A percentile compares a stretch with the other conserved stretches of the same genome.
Evolutionary conservation across 192 early-diverging fungal genomes (phyloP).

Genomic region (Coemansia sp.): DNA sequence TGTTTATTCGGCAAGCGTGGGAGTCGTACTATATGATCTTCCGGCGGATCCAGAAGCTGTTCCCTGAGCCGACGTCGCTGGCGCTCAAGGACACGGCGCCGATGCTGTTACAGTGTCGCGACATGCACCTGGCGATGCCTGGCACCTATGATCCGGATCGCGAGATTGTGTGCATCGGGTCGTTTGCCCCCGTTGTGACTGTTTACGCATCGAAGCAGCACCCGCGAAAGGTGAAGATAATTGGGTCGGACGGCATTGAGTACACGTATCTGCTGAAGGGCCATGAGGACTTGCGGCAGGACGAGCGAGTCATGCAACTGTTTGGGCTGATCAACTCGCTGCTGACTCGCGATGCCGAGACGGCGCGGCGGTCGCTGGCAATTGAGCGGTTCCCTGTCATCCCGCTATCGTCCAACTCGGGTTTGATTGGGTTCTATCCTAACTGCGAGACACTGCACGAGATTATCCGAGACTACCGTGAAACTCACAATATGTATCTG

Average conservation of each 20-base stretch:
- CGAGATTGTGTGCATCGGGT: constrained; percentile 76
- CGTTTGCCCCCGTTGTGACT: constrained; percentile 73
- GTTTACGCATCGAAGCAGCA: constrained; percentile 91
- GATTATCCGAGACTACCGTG: constrained; percentile 82
- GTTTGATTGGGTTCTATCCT: constrained; percentile 91
- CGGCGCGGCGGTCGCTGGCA: constrained; percentile 84
- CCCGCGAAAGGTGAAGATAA: constrained; percentile 79
- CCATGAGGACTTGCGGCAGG: constrained; percentile 95
- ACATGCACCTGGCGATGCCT: constrained; percentile 88
- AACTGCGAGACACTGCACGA: constrained; percentile 86
- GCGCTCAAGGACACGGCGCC: constrained; percentile 87
- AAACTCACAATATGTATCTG: constrained; percentile 72
- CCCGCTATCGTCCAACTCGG: constrained; percentile 92
- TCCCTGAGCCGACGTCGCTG: constrained; percentile 76
- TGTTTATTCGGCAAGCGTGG: constrained; percentile 90
- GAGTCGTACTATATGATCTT: constrained; percentile 80
- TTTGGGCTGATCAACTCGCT: constrained; percentile 96
- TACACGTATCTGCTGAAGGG: constrained; percentile 92
- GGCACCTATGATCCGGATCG: constrained; percentile 81
- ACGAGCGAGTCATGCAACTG: constrained; percentile 97
- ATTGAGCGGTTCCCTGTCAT: constrained; percentile 91
- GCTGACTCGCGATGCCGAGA: constrained; percentile 76
- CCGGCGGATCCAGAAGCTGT: constrained; percentile 74
- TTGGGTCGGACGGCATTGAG: constrained; percentile 82
- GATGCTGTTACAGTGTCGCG: constrained; percentile 72